These are phyloP conservation scores for Gautieria morchelliformis DNA, from an alignment of 768 basidiomycete species.

Conservation along the genomic window DNA sequence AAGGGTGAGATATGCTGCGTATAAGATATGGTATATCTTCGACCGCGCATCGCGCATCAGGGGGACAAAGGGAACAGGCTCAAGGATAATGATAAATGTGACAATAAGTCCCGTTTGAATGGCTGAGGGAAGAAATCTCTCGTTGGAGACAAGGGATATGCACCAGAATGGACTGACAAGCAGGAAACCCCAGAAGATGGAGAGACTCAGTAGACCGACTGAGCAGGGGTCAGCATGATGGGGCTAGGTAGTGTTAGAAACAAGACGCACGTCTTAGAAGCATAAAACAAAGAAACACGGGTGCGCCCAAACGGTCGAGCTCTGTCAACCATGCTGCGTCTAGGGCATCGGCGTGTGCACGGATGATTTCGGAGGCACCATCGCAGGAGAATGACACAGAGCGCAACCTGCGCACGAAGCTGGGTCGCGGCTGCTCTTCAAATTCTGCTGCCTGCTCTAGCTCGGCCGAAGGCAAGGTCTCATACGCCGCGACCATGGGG, in stretches of 20 bases:
- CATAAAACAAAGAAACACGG: slow-evolving; percentile 7
- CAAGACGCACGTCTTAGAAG: slow-evolving; percentile 2
- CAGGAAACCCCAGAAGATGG: slow-evolving; percentile 7
- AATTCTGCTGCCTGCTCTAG: background rate
- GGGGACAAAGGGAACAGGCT: slow-evolving; percentile 2
- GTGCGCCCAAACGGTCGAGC: slow-evolving; percentile 5
- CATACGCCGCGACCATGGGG: background rate
- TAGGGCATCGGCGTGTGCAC: slow-evolving; percentile 1
- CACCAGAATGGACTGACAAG: slow-evolving; percentile 4
- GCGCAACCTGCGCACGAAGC: background rate
- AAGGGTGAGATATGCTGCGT: slow-evolving; percentile 1
- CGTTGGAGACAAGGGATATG: slow-evolving; percentile 4
- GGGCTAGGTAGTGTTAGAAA: background rate
- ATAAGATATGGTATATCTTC: slow-evolving; percentile 3
- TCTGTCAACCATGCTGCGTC: slow-evolving; percentile 4
- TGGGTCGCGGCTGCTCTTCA: background rate
- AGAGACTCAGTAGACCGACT: slow-evolving; percentile 6
- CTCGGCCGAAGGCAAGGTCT: background rate
- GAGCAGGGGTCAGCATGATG: background rate
- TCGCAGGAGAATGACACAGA: background rate
- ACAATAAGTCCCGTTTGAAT: slow-evolving; percentile 4
- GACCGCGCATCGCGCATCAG: slow-evolving; percentile 6
- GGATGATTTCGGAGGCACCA: background rate
- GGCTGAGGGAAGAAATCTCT: background rate
- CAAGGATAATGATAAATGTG: slow-evolving; percentile 6